A percentile compares a stretch with the other conserved stretches of the same genome.
Conservation (phyloP, 139 green algal species). For the Auxenochlorella pyrenoidosa region DNA sequence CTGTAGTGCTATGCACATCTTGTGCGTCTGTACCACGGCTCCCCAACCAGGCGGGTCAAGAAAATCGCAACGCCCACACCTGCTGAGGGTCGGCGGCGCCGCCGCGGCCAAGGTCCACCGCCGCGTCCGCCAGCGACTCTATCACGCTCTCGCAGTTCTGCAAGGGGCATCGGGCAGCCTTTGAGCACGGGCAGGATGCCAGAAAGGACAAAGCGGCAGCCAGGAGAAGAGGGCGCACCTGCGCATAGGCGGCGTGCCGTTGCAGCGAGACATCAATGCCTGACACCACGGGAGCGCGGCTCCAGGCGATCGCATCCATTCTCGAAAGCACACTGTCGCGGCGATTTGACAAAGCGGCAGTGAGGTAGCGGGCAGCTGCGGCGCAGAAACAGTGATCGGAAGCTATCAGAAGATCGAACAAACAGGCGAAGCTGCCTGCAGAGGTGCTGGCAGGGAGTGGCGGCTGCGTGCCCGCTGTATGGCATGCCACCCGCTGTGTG, state of each 20-base stretch:
- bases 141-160: background rate
- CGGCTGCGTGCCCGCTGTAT: too few species aligned
- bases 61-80: background rate
- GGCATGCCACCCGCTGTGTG: too few species aligned
- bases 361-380: too few species aligned
- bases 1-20: too few species aligned
- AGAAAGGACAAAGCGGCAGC: too few species aligned
- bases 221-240: background rate
- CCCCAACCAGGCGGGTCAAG: background rate
- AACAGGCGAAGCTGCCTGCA: too few species aligned
- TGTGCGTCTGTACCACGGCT: too few species aligned
- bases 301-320: background rate
- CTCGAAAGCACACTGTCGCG: too few species aligned
- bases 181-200: background rate
- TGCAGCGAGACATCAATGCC: background rate
- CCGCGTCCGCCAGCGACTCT: constrained; percentile 1
- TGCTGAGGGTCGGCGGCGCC: background rate
- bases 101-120: background rate
- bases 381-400: too few species aligned
- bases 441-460: too few species aligned
- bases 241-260: background rate
- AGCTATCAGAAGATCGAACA: too few species aligned
- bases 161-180: background rate
- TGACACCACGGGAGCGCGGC: background rate
- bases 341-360: too few species aligned